Evolutionary conservation across 768 basidiomycete genomes (phyloP), one percentile per base, ranked within the genome.

Genomic region (Tephrocybe rancida): DNA sequence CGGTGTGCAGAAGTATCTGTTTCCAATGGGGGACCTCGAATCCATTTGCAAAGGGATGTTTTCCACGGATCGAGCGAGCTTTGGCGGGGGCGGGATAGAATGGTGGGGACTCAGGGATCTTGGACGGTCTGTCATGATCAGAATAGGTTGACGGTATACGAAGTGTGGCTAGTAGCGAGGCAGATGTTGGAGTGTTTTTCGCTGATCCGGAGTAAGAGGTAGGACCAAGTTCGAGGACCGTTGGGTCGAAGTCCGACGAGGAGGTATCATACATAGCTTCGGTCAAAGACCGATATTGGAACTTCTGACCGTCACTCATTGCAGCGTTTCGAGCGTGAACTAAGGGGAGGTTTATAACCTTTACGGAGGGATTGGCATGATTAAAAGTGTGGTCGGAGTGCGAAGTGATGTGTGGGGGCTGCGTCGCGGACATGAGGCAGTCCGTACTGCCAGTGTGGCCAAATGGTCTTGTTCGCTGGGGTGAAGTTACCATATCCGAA

Each of bases 21-120:
- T 35, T 59, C 69, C 68, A 75, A 48, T 68, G 55, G 0, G 76
- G 76, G 1, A 67, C 52, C 48, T 75, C 73, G 38, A 67, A 76
- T 7, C 50, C 46, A 11, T 51, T 43, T 1, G 65, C 61, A 55
- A 73, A 69, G 3, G 69, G 72, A 48, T 72, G 70, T 45, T 56
- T 55, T 39, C 27, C 42, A 26, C 34, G 32, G 10, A 49, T 44
- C 5, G 61, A 55, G 25, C 50, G 26, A 32, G 53, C 50, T 3
- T 46, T 53, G n/a, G 29, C 32, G 19, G 59, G n/a, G n/a, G n/a
- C 52, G 42, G 57, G 61, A 4, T 37, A n/a, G 18, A 56, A 43
- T 5, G 57, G 54, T 14, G 61, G 49, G 22, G 49, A 51, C 11
- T 52, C 51, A 32, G 30, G 26, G 19, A 43, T 44, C 55, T 52